Evolutionary conservation across 257 asterid species (phyloP), one percentile per base, ranked within the genome.

Genomic region (Salvia splendens): DNA sequence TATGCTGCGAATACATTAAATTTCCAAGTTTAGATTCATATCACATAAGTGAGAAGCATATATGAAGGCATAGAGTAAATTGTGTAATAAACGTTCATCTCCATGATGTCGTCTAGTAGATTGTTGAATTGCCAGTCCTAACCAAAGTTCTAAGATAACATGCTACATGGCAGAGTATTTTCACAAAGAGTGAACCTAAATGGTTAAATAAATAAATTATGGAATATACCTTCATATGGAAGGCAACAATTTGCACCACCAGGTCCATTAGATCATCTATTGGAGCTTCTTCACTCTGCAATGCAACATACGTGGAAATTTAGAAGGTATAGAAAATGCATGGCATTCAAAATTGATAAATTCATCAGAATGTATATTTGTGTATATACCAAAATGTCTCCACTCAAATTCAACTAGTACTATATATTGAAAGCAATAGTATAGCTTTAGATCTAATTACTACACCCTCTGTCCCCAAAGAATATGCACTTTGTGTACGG

Each of bases 171-270:
- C 16, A 41, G 20, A 47, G 28, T 5, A 69, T 41, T 30, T 8
- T 51, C 49, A 46, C n/a, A 17, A 64, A 35, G 36, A 52, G 9
- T n/a, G 41, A 57, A 28, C 24, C 24, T 20, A 20, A 20, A 20
- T 20, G 24, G 1, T 1, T 20, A 20, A 20, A 20, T 20, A 20
- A 20, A 20, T 20, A 20, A 20, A 20, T 20, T 20, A 20, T 20
- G 63, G 43, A 63, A 24, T 56, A 62, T 78, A 90, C 98, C 98
- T 83, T 85, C 97, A 94, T 88, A 66, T 94, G 96, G 68, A 94
- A 94, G 36, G 89, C 92, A 69, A 87, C 96, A 80, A 94, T 87
- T 79, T 91, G 95, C 75, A 80, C 88, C 55, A 88, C 99, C 64
- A 93, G 88, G 77, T 83, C 87, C 92, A 91, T 88, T 17, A 94